Percentiles rank a stretch among this genome's conserved stretches.
These are phyloP conservation scores for Lactifluus volemus DNA, from an alignment of 768 basidiomycete genomes.

Conservation along the genomic window DNA sequence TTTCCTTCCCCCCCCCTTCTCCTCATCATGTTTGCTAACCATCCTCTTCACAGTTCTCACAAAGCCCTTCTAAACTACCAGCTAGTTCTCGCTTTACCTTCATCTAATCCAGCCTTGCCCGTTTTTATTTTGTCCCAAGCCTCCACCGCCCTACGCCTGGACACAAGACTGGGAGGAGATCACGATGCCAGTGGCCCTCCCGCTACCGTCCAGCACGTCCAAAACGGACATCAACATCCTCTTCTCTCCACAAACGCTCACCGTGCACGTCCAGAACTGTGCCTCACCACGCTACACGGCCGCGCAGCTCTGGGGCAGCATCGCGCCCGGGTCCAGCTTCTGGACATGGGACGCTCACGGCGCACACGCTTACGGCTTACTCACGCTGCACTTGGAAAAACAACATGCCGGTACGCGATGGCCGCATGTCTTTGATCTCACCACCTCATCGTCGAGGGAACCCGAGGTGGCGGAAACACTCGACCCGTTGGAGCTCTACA, in stretches of 20 bases:
- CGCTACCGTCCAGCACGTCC: constrained; percentile 62
- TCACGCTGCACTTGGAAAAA: constrained; percentile 86
- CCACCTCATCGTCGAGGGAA: constrained; percentile 29
- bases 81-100: background rate
- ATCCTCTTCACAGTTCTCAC: constrained; percentile 14
- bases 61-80: constrained; percentile 2
- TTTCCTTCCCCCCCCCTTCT: background rate
- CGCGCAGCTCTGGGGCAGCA: constrained; percentile 69
- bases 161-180: constrained; percentile 78
- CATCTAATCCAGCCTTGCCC: constrained; percentile 4
- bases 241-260: constrained; percentile 58
- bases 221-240: constrained; percentile 57
- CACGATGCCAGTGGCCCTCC: constrained; percentile 70
- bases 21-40: background rate
- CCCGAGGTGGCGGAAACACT: constrained; percentile 80
- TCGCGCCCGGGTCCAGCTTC: constrained; percentile 70
- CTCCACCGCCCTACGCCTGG: constrained; percentile 88
- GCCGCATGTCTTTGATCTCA: constrained; percentile 71
- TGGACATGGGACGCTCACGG: constrained; percentile 91
- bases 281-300: constrained; percentile 49
- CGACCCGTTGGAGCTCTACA: constrained; percentile 72
- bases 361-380: constrained; percentile 53
- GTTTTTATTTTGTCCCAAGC: constrained; percentile 28
- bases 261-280: constrained; percentile 44
- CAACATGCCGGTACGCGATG: constrained; percentile 74